Evolutionary conservation across 495 filamentous ascomycete species (phyloP).

Genomic region (Trichoderma asperelloides): DNA sequence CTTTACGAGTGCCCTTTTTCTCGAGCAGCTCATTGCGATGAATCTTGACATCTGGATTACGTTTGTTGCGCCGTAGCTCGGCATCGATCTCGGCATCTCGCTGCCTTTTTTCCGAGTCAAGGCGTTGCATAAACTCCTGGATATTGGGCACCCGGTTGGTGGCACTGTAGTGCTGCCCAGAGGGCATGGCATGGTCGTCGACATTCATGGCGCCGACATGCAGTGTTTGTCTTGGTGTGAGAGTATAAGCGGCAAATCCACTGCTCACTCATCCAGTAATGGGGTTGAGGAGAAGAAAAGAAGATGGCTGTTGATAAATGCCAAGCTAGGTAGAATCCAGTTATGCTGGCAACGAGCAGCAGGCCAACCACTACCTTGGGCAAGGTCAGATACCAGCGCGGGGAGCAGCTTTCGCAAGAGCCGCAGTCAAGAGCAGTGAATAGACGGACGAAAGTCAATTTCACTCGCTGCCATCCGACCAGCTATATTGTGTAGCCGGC

Average conservation of each 20-base stretch:
- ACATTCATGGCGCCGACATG: conserved; percentile 9
- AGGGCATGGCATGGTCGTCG: conserved; percentile 20
- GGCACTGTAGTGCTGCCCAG: conserved; percentile 50
- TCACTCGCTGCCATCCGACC: neutral
- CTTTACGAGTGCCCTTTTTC: conserved; percentile 49
- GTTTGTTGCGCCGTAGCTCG: conserved; percentile 28
- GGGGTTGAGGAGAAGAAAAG: neutral
- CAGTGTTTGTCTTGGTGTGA: neutral
- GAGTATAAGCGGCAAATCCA: neutral
- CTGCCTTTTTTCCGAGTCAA: conserved; percentile 70
- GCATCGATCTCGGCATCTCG: conserved; percentile 60
- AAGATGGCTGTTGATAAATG: neutral
- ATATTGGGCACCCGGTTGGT: conserved; percentile 78
- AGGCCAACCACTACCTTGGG: neutral
- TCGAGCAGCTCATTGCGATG: conserved; percentile 32
- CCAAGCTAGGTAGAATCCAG: neutral
- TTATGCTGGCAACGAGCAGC: neutral
- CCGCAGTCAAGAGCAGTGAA: neutral
- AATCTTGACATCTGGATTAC: conserved; percentile 26
- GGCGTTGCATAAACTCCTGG: conserved; percentile 66
- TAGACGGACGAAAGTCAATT: neutral
- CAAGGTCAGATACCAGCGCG: neutral
- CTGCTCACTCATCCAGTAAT: neutral
- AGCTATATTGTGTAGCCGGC: neutral
- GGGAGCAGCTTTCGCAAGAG: neutral